phyloP scores from a whole-genome alignment of 2,329 filamentous ascomycete species.

The Nemania sp. region DNA sequence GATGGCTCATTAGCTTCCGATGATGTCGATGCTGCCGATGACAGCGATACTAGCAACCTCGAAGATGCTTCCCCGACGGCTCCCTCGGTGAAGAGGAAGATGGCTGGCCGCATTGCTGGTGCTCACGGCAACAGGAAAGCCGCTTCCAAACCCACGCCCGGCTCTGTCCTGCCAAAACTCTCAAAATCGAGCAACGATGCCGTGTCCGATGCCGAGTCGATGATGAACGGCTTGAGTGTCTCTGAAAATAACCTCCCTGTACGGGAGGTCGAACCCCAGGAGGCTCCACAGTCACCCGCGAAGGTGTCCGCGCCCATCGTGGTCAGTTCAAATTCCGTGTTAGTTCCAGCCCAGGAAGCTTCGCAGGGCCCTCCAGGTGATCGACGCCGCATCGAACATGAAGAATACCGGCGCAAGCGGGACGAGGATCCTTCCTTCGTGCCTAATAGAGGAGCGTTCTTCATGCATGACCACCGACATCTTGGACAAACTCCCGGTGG shows the following conservation, averaged over 20 bases:
- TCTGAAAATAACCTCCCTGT: slow-evolving; percentile 47
- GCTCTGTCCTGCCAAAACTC: slow-evolving; percentile 37
- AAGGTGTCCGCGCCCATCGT: slow-evolving; percentile 56
- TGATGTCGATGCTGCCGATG: slow-evolving; percentile 62
- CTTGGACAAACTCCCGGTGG: slow-evolving; percentile 77
- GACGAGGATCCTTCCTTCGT: slow-evolving; percentile 93
- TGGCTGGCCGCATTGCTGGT: slow-evolving; percentile 38
- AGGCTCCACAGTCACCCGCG: slow-evolving; percentile 43
- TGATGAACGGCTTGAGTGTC: slow-evolving; percentile 60
- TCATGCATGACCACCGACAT: slow-evolving; percentile 92
- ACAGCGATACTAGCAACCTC: slow-evolving; percentile 68
- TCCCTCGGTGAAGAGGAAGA: slow-evolving; percentile 38
- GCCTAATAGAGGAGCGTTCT: slow-evolving; percentile 91
- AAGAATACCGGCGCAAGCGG: slow-evolving; percentile 85
- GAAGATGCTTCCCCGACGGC: slow-evolving; percentile 60
- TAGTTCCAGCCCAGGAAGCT: slow-evolving; percentile 47
- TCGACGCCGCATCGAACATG: slow-evolving; percentile 80
- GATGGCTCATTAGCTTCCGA: slow-evolving; percentile 67
- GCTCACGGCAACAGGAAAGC: slow-evolving; percentile 43
- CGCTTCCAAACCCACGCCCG: slow-evolving; percentile 35
- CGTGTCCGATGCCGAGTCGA: slow-evolving; percentile 60
- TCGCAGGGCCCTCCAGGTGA: slow-evolving; percentile 66
- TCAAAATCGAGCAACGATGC: slow-evolving; percentile 45
- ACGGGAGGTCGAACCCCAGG: slow-evolving; percentile 54
- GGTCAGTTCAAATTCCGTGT: slow-evolving; percentile 56